Evolutionary conservation across 2,329 filamentous ascomycete species (phyloP).

Genomic region (Fusarium equiseti): DNA sequence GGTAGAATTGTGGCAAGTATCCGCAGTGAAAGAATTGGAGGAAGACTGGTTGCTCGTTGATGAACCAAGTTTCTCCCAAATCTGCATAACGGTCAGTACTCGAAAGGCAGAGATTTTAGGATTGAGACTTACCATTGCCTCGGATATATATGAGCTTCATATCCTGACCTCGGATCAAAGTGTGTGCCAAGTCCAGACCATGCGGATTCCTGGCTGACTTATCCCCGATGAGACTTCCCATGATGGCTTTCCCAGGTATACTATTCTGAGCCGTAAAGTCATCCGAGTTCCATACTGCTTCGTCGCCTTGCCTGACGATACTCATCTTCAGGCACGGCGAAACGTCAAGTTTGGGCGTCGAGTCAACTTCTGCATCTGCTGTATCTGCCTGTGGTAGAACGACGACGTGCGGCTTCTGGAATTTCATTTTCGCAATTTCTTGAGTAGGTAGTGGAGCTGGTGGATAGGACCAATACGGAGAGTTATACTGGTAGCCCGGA

Average conservation of each 20-base stretch:
- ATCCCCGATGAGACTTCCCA: conserved; percentile 23
- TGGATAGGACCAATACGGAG: neutral
- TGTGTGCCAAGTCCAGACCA: conserved; percentile 22
- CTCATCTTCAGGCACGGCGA: neutral
- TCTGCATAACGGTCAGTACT: too few relatives aligned
- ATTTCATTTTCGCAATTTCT: neutral
- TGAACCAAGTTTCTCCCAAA: conserved; percentile 22
- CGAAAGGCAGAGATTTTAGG: too few relatives aligned
- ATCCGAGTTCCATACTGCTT: conserved; percentile 19
- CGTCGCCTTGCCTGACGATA: conserved; percentile 14
- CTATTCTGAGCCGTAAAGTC: neutral
- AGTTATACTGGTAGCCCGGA: too few relatives aligned
- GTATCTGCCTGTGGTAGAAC: conserved; percentile 13
- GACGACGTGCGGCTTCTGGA: conserved; percentile 21
- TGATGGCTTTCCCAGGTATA: conserved; percentile 14
- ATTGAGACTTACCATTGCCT: conserved; percentile 5
- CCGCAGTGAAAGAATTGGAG: conserved; percentile 30
- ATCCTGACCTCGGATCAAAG: conserved; percentile 1
- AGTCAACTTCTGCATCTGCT: conserved; percentile 11
- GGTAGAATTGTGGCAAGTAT: conserved; percentile 27
- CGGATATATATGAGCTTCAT: conserved; percentile 24
- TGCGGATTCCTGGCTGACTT: conserved; percentile 19
- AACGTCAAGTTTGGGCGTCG: conserved; percentile 1
- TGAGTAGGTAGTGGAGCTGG: too few relatives aligned
- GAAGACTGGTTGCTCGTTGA: conserved; percentile 26